phyloP scores from a whole-genome alignment of 1,139 yeast species.

The Geotrichum histeridarum region DNA sequence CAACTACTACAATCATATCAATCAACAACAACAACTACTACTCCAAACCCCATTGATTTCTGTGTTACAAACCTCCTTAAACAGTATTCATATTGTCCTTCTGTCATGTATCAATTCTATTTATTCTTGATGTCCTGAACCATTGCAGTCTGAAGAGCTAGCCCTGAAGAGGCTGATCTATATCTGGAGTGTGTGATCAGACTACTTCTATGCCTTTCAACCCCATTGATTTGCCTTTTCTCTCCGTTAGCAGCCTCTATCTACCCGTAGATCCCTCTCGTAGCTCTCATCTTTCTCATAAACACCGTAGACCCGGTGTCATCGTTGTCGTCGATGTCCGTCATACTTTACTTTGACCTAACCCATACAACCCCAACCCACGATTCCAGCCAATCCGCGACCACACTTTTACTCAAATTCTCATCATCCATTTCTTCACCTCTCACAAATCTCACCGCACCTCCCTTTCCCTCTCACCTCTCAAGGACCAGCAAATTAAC shows the following conservation, averaged over 20 bases:
- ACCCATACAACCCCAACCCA: slow-evolving; percentile 10
- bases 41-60: neutral
- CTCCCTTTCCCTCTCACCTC: neutral
- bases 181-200: no score
- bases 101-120: slow-evolving; percentile 1
- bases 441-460: neutral
- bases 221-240: no score
- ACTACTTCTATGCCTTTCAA: no score
- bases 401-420: slow-evolving; percentile 11
- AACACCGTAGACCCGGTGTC: no score
- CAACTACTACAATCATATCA: no score
- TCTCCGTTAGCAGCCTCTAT: no score
- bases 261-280: no score
- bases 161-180: no score
- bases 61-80: neutral
- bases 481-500: neutral
- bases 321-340: no score
- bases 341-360: neutral
- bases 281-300: no score
- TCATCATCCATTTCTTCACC: slow-evolving; percentile 2
- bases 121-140: neutral
- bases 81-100: neutral
- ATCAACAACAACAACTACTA: neutral
- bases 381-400: slow-evolving; percentile 14
- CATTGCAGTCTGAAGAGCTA: neutral